Evolutionary conservation across 768 basidiomycete genomes (phyloP).

Genomic region (Roridomyces roridus): DNA sequence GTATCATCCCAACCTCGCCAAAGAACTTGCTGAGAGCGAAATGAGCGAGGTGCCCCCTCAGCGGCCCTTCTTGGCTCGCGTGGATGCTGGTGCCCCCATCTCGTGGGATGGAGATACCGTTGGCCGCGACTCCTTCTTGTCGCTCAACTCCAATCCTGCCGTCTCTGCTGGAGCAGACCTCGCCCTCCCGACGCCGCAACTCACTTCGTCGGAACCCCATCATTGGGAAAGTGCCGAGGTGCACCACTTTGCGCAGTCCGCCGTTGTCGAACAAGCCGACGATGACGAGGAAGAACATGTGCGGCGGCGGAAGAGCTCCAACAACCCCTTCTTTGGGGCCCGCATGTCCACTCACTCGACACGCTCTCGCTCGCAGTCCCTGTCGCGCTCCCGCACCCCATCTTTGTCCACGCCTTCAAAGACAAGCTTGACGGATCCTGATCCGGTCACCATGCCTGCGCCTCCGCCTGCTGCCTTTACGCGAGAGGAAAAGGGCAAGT

Average conservation of each 20-base stretch:
- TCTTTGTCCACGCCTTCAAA: conserved; percentile 45
- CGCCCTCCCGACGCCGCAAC: conserved; percentile 68
- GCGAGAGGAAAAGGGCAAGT: conserved; percentile 43
- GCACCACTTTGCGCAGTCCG: conserved; percentile 37
- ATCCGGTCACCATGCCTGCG: conserved; percentile 32
- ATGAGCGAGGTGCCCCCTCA: conserved; percentile 37
- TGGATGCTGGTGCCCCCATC: conserved; percentile 46
- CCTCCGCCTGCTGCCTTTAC: conserved; percentile 52
- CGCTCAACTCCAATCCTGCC: conserved; percentile 50
- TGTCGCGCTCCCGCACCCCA: conserved; percentile 26
- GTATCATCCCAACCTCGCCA: conserved; percentile 58
- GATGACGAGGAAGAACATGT: conserved; percentile 29
- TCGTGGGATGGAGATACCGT: conserved; percentile 65
- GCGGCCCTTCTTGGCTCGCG: conserved; percentile 50
- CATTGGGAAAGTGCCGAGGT: conserved; percentile 58
- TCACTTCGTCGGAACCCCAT: conserved; percentile 57
- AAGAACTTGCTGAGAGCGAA: conserved; percentile 52
- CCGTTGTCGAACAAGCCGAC: conserved; percentile 14
- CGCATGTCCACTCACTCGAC: conserved; percentile 21
- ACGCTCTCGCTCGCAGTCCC: conserved; percentile 12
- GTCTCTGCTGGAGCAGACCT: conserved; percentile 57
- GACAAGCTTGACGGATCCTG: conserved; percentile 24
- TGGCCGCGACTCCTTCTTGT: conserved; percentile 56
- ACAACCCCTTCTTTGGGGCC: conserved; percentile 40
- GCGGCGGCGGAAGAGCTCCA: conserved; percentile 40